A percentile compares a stretch with the other conserved stretches of the same genome.
These are phyloP conservation scores for Eimeria tenella DNA, from an alignment of 169 alveolate species.

Conservation along the genomic window DNA sequence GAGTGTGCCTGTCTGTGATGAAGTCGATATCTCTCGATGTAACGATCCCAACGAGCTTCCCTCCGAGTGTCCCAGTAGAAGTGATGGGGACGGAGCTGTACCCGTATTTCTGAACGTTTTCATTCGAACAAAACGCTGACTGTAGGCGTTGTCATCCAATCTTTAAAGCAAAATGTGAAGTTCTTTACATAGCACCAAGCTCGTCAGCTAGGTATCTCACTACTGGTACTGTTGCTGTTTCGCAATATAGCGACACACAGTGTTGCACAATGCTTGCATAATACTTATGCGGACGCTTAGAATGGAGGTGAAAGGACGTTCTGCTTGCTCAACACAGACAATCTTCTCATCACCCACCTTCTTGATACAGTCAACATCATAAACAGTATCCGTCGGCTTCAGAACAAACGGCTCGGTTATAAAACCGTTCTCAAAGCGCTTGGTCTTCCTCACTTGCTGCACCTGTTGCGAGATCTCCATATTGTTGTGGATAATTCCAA, in stretches of 20 bases:
- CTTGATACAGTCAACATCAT: conserved; percentile 86
- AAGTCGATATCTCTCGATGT: conserved; percentile 92
- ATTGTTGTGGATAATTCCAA: conserved; percentile 95
- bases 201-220: too few relatives aligned
- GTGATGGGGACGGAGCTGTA: conserved; percentile 92
- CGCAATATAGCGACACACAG: too few relatives aligned
- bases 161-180: neutral
- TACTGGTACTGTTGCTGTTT: too few relatives aligned
- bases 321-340: neutral
- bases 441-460: conserved; percentile 91
- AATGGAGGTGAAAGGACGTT: neutral
- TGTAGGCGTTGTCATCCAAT: neutral
- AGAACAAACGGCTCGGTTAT: conserved; percentile 91
- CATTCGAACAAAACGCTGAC: neutral
- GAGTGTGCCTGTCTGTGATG: conserved; percentile 87
- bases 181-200: too few relatives aligned
- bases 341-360: conserved; percentile 64
- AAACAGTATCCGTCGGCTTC: conserved; percentile 90
- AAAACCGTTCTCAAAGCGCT: conserved; percentile 94
- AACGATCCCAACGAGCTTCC: conserved; percentile 91
- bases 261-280: too few relatives aligned
- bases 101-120: conserved; percentile 74
- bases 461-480: conserved; percentile 89
- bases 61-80: conserved; percentile 89
- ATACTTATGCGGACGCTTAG: too few relatives aligned